These are phyloP conservation scores for Alisma plantagoaquatica DNA, from an alignment of 106 monocot species.

Conservation along the genomic window DNA sequence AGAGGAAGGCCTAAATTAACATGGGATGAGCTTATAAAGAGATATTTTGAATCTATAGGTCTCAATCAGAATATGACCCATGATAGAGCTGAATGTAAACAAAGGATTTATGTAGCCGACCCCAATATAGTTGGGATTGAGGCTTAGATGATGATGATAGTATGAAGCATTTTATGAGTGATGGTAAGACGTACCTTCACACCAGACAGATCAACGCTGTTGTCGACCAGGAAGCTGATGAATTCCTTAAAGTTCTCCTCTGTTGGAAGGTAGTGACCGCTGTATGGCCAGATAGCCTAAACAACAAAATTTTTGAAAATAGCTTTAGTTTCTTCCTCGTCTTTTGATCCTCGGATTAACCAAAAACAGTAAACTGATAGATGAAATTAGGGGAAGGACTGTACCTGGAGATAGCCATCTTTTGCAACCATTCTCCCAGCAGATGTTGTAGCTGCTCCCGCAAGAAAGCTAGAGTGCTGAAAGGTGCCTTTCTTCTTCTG, in stretches of 20 bases:
- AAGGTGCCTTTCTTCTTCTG: slow-evolving; percentile 64
- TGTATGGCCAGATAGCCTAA: slow-evolving; percentile 79
- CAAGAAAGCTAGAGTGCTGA: slow-evolving; percentile 55
- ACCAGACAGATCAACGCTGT: slow-evolving; percentile 47
- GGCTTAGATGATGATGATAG: not conserved
- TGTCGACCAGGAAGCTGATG: slow-evolving; percentile 44
- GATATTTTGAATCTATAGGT: no score
- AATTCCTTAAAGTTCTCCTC: slow-evolving; percentile 93
- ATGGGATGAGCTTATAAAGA: no score
- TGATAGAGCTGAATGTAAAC: no score
- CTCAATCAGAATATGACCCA: no score
- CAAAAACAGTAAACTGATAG: no score
- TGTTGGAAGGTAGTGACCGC: slow-evolving; percentile 88
- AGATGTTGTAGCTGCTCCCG: slow-evolving; percentile 61
- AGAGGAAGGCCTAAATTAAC: no score
- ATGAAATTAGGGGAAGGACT: not conserved
- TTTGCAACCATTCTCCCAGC: slow-evolving; percentile 59
- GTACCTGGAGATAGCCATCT: slow-evolving; percentile 50
- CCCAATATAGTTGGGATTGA: no score
- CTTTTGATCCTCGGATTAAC: not conserved
- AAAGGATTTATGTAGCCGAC: no score
- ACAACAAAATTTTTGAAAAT: not conserved
- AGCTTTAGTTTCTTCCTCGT: not conserved
- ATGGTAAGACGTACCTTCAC: slow-evolving; percentile 45
- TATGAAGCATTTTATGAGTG: not conserved